A percentile compares a stretch with the other conserved stretches of the same genome.
phyloP scores from a whole-genome alignment of 169 alveolate species.

The Miamiensis avidus region DNA sequence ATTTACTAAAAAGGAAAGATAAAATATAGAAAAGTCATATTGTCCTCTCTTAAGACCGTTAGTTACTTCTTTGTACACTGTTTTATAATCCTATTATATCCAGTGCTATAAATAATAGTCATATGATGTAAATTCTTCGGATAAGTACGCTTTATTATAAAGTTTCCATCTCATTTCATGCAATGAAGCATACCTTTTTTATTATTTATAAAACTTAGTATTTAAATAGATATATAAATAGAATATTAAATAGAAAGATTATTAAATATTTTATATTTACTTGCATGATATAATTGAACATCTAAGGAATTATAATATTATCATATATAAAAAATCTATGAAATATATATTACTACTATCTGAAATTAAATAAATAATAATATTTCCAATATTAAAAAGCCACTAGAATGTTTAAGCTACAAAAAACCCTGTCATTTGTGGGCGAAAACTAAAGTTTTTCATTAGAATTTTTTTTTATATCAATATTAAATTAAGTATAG shows the following conservation, averaged over 20 bases:
- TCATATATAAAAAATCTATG: slow-evolving; percentile 2
- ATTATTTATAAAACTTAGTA: background rate
- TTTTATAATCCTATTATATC: background rate
- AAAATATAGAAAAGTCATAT: slow-evolving; percentile 9
- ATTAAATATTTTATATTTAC: too few relatives aligned
- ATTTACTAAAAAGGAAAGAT: background rate
- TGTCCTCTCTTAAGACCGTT: slow-evolving; percentile 7
- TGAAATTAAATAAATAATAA: slow-evolving; percentile 1
- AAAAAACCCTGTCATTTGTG: too few relatives aligned
- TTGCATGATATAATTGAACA: slow-evolving; percentile 8
- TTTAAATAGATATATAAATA: background rate
- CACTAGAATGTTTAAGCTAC: background rate
- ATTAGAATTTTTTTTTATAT: too few relatives aligned
- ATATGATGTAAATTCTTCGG: background rate
- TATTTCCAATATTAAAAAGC: background rate
- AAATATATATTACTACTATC: background rate
- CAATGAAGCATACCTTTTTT: background rate
- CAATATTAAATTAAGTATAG: too few relatives aligned
- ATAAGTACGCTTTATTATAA: background rate
- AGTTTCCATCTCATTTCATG: too few relatives aligned
- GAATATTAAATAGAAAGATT: too few relatives aligned
- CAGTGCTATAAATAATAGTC: slow-evolving; percentile 9
- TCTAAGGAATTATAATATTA: background rate
- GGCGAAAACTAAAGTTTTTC: too few relatives aligned
- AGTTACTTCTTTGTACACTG: background rate